phyloP scores from a whole-genome alignment of 2,329 filamentous ascomycete species.

The Sclerotinia sclerotiorum region DNA sequence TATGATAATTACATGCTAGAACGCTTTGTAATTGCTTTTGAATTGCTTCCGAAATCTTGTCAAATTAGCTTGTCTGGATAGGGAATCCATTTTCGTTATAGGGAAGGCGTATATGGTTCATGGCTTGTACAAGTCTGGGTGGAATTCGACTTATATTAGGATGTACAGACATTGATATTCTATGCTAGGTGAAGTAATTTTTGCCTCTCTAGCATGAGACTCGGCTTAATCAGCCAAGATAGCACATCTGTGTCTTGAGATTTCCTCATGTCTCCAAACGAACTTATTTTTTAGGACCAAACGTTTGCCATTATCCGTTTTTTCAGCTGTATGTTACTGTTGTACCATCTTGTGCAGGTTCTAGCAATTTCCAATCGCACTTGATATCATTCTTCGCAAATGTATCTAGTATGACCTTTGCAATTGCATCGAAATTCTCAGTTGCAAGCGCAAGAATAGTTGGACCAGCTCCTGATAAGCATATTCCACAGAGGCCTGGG shows the following conservation, averaged over 20 bases:
- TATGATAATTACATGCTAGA: background rate
- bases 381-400: constrained; percentile 72
- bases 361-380: constrained; percentile 84
- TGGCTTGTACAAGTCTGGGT: constrained; percentile 5
- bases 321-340: constrained; percentile 38
- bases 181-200: background rate
- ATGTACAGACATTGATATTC: background rate
- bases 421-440: constrained; percentile 84
- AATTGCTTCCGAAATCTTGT: constrained; percentile 1
- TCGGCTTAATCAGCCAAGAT: constrained; percentile 5
- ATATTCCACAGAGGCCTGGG: constrained; percentile 87
- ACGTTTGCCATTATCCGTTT: background rate
- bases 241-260: constrained; percentile 1
- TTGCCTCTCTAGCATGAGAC: constrained; percentile 7
- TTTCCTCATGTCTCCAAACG: background rate
- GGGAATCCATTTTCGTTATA: background rate
- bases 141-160: constrained; percentile 5
- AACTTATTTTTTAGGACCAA: constrained; percentile 2
- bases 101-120: constrained; percentile 15
- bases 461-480: constrained; percentile 89
- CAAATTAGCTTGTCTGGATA: constrained; percentile 13
- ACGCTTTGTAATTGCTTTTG: background rate
- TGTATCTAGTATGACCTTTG: constrained; percentile 70
- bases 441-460: constrained; percentile 94
- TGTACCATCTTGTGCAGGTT: constrained; percentile 72